Conservation (phyloP, 2,329 filamentous ascomycete genomes). For the Aspergillus transmontanensis region DNA sequence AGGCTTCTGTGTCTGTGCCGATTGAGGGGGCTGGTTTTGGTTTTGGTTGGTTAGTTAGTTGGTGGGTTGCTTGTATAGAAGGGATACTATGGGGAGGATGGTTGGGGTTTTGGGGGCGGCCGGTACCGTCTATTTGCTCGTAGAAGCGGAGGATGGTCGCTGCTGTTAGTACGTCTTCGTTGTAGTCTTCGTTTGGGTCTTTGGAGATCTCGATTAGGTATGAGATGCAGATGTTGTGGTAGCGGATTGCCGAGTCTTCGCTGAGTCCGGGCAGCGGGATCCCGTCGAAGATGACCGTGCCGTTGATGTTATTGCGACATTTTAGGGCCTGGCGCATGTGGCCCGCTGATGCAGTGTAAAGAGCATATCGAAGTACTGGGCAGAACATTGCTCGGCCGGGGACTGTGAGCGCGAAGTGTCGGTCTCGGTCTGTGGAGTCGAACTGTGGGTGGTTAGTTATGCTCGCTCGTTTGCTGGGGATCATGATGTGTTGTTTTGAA, state of each 20-base stretch:
- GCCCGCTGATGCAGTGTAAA: conserved; percentile 10
- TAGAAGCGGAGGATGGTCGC: conserved; percentile 60
- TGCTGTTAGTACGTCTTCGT: conserved; percentile 58
- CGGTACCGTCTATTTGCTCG: conserved; percentile 57
- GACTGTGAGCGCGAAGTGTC: conserved; percentile 10
- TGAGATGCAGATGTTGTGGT: conserved; percentile 12
- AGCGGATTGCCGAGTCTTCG: conserved; percentile 4
- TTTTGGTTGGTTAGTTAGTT: conserved; percentile 2
- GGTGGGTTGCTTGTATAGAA: conserved; percentile 34
- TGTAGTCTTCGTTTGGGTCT: conserved; percentile 43
- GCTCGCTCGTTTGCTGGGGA: too few species aligned
- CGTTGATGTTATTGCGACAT: background rate
- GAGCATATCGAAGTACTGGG: conserved; percentile 8
- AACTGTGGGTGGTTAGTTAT: conserved; percentile 1
- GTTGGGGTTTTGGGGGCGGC: too few species aligned
- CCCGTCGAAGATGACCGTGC: background rate
- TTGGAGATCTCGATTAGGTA: conserved; percentile 30
- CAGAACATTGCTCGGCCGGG: conserved; percentile 10
- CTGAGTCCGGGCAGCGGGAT: background rate
- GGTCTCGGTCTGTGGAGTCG: conserved; percentile 9
- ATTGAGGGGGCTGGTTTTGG: conserved; percentile 21
- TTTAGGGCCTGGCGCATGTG: conserved; percentile 5
- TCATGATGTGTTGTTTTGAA: too few species aligned
- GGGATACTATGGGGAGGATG: too few species aligned
- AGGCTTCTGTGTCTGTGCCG: conserved; percentile 15